A percentile compares a stretch with the other conserved stretches of the same genome.
Conservation (phyloP, 768 basidiomycete genomes). For the Naganishia kalamii region DNA sequence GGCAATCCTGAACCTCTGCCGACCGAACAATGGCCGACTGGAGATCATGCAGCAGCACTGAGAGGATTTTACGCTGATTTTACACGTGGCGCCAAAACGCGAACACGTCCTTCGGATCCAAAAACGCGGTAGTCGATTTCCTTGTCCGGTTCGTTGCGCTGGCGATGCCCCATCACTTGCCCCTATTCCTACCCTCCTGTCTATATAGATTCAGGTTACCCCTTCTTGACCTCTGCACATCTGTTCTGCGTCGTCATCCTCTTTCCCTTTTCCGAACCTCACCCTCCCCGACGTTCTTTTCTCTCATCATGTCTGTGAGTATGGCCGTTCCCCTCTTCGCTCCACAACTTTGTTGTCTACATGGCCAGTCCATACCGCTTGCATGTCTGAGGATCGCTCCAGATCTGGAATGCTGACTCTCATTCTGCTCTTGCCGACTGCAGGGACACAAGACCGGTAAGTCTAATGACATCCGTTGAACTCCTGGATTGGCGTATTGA, state of each 20-base stretch:
- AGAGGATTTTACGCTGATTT: too few species aligned
- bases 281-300: slow-evolving; percentile 12
- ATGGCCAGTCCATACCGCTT: too few species aligned
- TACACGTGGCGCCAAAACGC: too few species aligned
- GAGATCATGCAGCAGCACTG: too few species aligned
- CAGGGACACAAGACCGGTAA: slow-evolving; percentile 20
- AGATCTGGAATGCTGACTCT: not conserved
- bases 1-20: too few species aligned
- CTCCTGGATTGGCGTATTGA: not conserved
- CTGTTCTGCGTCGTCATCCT: not conserved
- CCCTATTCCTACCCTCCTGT: not conserved
- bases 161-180: not conserved
- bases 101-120: not conserved
- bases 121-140: not conserved
- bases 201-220: not conserved
- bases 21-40: too few species aligned
- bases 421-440: not conserved
- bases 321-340: not conserved
- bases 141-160: not conserved
- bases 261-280: not conserved
- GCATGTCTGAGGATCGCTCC: not conserved
- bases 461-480: not conserved
- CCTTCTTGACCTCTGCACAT: too few species aligned
- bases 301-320: slow-evolving; percentile 16
- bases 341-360: too few species aligned